Percentiles rank a stretch among this genome's conserved stretches.
phyloP scores from a whole-genome alignment of 2,329 filamentous ascomycete genomes.

The Lecanoromycetidae sp. region DNA sequence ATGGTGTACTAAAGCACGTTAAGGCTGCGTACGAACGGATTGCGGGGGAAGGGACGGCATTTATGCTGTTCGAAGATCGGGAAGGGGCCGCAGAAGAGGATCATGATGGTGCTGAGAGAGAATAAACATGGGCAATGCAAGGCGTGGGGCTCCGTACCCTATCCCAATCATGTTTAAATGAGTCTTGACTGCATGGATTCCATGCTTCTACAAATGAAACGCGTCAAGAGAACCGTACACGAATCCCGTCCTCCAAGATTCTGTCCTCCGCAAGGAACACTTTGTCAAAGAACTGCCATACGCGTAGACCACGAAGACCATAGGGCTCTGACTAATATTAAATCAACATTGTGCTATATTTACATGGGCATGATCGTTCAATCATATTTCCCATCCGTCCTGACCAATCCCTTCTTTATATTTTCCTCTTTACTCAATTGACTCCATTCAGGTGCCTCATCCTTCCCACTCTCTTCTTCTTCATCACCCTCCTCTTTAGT shows the following conservation, averaged over 20 bases:
- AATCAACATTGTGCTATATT: no score
- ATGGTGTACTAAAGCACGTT: conserved; percentile 54
- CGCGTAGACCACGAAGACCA: no score
- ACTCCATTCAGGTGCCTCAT: conserved; percentile 50
- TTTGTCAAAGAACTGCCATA: no score
- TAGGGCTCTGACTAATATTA: no score
- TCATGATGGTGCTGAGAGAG: neutral
- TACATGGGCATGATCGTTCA: neutral
- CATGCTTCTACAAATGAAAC: no score
- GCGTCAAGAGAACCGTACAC: no score
- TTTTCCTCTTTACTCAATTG: conserved; percentile 46
- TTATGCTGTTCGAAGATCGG: conserved; percentile 69
- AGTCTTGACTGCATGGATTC: no score
- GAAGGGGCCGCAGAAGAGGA: conserved; percentile 50
- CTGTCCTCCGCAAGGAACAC: no score
- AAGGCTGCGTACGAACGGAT: conserved; percentile 57
- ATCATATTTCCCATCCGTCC: conserved; percentile 23
- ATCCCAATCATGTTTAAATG: no score
- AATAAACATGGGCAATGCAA: no score
- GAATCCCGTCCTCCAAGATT: no score
- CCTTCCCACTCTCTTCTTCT: conserved; percentile 48
- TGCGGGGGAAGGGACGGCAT: conserved; percentile 43
- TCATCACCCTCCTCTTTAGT: conserved; percentile 52
- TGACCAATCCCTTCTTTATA: conserved; percentile 44
- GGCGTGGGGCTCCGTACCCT: no score